Conservation (phyloP, 306 rosid genomes). For the Trifolium subterraneum region DNA sequence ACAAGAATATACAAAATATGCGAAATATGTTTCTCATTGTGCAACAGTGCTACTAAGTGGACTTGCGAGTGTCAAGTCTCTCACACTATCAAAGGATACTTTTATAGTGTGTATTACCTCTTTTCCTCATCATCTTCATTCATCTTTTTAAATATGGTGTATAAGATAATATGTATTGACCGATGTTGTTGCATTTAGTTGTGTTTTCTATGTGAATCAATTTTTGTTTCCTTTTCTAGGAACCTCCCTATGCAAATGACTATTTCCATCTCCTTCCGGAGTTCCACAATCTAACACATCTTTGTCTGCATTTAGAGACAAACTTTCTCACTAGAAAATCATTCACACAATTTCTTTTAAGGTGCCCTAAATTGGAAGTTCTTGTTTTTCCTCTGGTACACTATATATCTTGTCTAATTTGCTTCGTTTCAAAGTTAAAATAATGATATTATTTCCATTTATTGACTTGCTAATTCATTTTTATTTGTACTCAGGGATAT, state of each 20-base stretch:
- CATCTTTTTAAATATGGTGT: background rate
- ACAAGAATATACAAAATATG: too few species aligned
- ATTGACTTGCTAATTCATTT: background rate
- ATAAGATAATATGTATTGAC: background rate
- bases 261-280: background rate
- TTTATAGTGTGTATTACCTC: background rate
- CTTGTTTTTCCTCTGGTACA: background rate
- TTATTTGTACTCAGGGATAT: too few species aligned
- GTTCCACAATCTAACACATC: background rate
- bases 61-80: background rate
- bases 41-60: background rate
- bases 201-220: background rate
- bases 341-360: background rate
- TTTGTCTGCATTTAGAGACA: background rate
- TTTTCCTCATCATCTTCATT: background rate
- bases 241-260: background rate
- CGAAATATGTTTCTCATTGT: background rate
- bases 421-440: background rate
- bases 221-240: background rate
- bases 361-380: background rate
- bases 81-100: background rate
- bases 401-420: too few species aligned
- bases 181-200: background rate
- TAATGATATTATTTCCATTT: too few species aligned
- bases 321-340: background rate